These are phyloP conservation scores for Malassezia brasiliensis DNA, from an alignment of 1,284 basidiomycete genomes.

Conservation along the genomic window DNA sequence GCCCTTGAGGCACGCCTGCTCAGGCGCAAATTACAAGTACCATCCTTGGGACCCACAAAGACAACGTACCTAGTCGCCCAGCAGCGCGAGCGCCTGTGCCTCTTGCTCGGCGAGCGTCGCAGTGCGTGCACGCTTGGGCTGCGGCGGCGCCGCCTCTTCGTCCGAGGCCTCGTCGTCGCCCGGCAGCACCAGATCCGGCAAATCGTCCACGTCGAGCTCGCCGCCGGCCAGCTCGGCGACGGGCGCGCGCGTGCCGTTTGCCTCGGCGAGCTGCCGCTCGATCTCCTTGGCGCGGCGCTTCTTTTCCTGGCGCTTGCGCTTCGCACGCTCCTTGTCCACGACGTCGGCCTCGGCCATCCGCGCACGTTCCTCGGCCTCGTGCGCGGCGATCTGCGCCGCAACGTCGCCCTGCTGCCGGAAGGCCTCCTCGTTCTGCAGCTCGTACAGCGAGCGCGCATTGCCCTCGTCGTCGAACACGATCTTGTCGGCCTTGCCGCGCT, in stretches of 20 bases:
- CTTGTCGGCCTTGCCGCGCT: conserved; percentile 70
- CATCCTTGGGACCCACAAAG: conserved; percentile 20
- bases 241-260: conserved; percentile 14
- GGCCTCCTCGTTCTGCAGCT: conserved; percentile 62
- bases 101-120: conserved; percentile 11
- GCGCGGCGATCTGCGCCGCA: conserved; percentile 66
- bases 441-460: conserved; percentile 57
- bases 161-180: conserved; percentile 44
- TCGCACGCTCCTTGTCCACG: conserved; percentile 39
- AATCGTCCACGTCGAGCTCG: conserved; percentile 24
- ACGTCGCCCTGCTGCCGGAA: conserved; percentile 62
- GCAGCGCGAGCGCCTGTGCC: conserved; percentile 24
- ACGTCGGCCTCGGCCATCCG: conserved; percentile 68
- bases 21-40: conserved; percentile 45
- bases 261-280: conserved; percentile 56
- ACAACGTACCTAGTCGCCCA: conserved; percentile 20
- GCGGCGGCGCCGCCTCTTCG: conserved; percentile 14
- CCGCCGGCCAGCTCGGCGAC: conserved; percentile 15
- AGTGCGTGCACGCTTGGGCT: not conserved
- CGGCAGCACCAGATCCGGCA: conserved; percentile 49
- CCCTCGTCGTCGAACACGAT: conserved; percentile 62
- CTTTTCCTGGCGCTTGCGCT: conserved; percentile 40
- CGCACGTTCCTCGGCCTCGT: conserved; percentile 62
- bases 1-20: conserved; percentile 26
- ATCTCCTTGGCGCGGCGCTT: conserved; percentile 74